phyloP scores from a whole-genome alignment of 1,284 basidiomycete genomes.

The Moniliella sp. region DNA sequence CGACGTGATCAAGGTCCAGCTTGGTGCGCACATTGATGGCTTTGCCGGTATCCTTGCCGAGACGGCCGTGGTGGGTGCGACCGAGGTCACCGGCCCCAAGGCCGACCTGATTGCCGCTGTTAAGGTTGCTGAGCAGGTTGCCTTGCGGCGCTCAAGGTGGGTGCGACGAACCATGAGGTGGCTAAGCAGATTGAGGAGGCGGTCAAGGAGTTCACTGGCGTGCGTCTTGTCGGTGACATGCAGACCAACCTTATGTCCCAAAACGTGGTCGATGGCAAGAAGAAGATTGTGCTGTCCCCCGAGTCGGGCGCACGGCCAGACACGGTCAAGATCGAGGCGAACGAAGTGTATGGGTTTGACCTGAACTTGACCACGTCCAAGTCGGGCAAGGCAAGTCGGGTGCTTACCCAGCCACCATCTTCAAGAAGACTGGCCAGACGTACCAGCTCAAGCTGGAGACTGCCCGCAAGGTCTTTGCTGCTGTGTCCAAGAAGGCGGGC shows the following conservation, averaged over 20 bases:
- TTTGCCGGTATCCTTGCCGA: slow-evolving; percentile 72
- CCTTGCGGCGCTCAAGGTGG: slow-evolving; percentile 40
- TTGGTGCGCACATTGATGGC: slow-evolving; percentile 86
- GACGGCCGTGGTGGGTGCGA: slow-evolving; percentile 36
- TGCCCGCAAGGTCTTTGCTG: slow-evolving; percentile 74
- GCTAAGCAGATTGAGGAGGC: slow-evolving; percentile 64
- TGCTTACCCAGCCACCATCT: slow-evolving; percentile 72
- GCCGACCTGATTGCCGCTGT: slow-evolving; percentile 78
- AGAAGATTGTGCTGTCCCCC: slow-evolving; percentile 22
- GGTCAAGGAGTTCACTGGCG: slow-evolving; percentile 31
- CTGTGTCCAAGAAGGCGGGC: slow-evolving; percentile 91
- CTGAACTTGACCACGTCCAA: slow-evolving; percentile 45
- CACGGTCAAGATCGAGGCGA: slow-evolving; percentile 43
- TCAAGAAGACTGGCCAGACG: slow-evolving; percentile 68
- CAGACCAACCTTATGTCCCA: slow-evolving; percentile 72
- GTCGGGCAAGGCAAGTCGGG: slow-evolving; percentile 44
- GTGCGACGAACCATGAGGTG: slow-evolving; percentile 82
- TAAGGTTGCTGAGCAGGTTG: slow-evolving; percentile 79
- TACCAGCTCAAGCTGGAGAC: slow-evolving; percentile 97
- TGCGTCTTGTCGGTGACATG: slow-evolving; percentile 39
- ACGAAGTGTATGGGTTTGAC: slow-evolving; percentile 88
- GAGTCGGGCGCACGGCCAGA: slow-evolving; percentile 20
- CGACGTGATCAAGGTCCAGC: slow-evolving; percentile 83
- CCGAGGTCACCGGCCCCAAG: too few species aligned
- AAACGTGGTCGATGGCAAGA: slow-evolving; percentile 46